A percentile compares a stretch with the other conserved stretches of the same genome.
These are phyloP conservation scores for Debaryomyces maramus DNA, from an alignment of 805 yeast genomes.

Conservation along the genomic window DNA sequence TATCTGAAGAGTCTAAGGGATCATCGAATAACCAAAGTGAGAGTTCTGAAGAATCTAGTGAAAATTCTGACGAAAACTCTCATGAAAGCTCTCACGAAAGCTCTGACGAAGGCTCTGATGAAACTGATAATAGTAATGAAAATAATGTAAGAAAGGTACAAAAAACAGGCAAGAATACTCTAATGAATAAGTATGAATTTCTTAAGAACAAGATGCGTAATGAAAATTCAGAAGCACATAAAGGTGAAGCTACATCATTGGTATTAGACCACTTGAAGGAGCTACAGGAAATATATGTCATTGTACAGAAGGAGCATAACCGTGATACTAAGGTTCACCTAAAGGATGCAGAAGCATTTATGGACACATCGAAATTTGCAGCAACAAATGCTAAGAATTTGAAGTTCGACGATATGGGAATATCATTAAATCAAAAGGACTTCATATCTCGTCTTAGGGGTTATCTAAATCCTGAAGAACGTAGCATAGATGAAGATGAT, in stretches of 20 bases:
- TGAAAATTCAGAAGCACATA: slow-evolving; percentile 51
- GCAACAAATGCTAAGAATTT: slow-evolving; percentile 63
- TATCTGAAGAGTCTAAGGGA: too few relatives aligned
- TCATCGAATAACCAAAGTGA: not conserved
- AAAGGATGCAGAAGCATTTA: slow-evolving; percentile 63
- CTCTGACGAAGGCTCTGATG: slow-evolving; percentile 1
- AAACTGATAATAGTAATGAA: not conserved
- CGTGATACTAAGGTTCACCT: slow-evolving; percentile 37
- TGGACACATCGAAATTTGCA: slow-evolving; percentile 60
- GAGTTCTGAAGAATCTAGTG: not conserved
- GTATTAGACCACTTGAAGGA: slow-evolving; percentile 46
- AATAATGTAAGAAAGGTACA: slow-evolving; percentile 21
- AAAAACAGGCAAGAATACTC: slow-evolving; percentile 15
- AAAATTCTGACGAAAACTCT: slow-evolving; percentile 1
- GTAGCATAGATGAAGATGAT: slow-evolving; percentile 11
- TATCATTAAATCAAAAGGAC: slow-evolving; percentile 49
- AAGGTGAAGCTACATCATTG: slow-evolving; percentile 55
- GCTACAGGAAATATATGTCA: slow-evolving; percentile 48
- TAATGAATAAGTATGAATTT: slow-evolving; percentile 26
- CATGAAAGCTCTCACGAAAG: not conserved
- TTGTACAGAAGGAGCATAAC: slow-evolving; percentile 36
- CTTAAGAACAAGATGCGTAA: slow-evolving; percentile 23
- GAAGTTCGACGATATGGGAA: slow-evolving; percentile 55
- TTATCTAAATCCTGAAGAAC: slow-evolving; percentile 27
- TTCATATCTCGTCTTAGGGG: slow-evolving; percentile 40